These are phyloP conservation scores for Ananas comosus DNA, from an alignment of 176 grass and related monocot genomes.

Conservation along the genomic window DNA sequence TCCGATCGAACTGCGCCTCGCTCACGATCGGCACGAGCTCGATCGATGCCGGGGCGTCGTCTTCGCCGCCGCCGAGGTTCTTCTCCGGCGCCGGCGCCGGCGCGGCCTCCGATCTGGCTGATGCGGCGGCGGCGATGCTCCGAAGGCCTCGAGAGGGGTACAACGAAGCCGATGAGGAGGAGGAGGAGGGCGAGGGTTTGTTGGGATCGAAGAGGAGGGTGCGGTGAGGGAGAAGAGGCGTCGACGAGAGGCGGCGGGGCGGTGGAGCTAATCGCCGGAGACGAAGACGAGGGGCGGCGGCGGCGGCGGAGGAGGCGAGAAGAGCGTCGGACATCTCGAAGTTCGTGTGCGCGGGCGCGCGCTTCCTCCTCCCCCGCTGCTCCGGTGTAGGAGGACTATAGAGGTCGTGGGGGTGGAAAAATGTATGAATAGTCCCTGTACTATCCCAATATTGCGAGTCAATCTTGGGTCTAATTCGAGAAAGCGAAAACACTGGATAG, in stretches of 20 bases:
- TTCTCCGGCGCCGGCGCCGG: conserved; percentile 4
- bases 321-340: conserved; percentile 24
- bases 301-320: background rate
- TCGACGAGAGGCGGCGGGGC: background rate
- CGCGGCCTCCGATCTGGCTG: conserved; percentile 15
- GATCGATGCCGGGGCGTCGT: conserved; percentile 38
- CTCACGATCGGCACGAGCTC: conserved; percentile 49
- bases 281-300: background rate
- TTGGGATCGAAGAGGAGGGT: background rate
- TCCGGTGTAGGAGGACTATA: background rate
- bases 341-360: background rate
- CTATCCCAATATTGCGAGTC: no score
- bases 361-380: background rate
- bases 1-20: conserved; percentile 61
- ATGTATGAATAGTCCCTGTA: no score
- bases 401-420: no score
- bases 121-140: background rate
- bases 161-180: conserved; percentile 16
- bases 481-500: no score
- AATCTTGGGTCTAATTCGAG: no score
- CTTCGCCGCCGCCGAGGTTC: conserved; percentile 1
- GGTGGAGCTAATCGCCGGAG: background rate
- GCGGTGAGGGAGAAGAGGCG: background rate
- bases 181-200: conserved; percentile 1
- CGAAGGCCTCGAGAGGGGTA: conserved; percentile 14